phyloP scores from a whole-genome alignment of 768 basidiomycete genomes.

The Stropharia rugosoannulata region DNA sequence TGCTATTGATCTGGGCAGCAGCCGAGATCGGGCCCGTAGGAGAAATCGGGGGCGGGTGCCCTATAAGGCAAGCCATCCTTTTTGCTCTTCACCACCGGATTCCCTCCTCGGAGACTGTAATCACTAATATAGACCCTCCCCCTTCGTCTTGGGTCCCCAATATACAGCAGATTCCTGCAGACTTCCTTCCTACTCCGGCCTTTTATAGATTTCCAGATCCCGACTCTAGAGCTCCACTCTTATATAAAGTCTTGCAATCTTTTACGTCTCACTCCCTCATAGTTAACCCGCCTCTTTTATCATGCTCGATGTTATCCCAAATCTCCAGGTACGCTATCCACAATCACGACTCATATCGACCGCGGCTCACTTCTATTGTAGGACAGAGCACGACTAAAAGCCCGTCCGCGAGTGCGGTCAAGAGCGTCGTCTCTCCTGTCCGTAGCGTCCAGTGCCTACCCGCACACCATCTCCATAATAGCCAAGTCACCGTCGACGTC shows the following conservation, averaged over 20 bases:
- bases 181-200: neutral
- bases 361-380: neutral
- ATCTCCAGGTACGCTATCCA: neutral
- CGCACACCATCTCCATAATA: slow-evolving; percentile 19
- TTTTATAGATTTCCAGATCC: neutral
- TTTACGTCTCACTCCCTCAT: neutral
- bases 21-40: neutral
- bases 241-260: neutral
- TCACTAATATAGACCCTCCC: neutral
- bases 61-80: neutral
- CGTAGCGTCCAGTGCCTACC: slow-evolving; percentile 20
- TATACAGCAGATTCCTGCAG: neutral
- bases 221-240: neutral
- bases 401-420: slow-evolving; percentile 12
- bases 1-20: neutral
- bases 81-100: neutral
- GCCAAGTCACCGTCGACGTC: slow-evolving; percentile 23
- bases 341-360: too few relatives aligned
- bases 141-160: neutral
- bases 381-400: neutral
- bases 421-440: slow-evolving; percentile 29
- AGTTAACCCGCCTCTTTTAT: neutral
- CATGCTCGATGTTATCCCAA: neutral
- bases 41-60: neutral
- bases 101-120: neutral